Percentiles rank a stretch among this genome's conserved stretches.
These are phyloP conservation scores for Calocybe gangraenosa DNA, from an alignment of 768 basidiomycete genomes.

Conservation along the genomic window DNA sequence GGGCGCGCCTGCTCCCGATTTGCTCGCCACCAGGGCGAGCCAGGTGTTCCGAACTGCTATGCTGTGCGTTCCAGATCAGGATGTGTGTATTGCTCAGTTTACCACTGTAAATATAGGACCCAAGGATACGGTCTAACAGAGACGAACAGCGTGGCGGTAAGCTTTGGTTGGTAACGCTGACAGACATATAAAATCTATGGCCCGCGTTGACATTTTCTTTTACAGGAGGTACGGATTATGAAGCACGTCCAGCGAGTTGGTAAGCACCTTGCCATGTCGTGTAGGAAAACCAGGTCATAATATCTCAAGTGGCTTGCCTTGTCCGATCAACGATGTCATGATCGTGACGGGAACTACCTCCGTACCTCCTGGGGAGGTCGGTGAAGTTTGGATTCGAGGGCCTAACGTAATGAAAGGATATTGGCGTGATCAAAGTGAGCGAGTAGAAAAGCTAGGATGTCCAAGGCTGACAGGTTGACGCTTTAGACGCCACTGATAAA, in stretches of 20 bases:
- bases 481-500: slow-evolving; percentile 25
- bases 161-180: slow-evolving; percentile 24
- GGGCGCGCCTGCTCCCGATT: slow-evolving; percentile 34
- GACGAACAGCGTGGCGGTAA: slow-evolving; percentile 43
- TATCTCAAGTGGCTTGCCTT: slow-evolving; percentile 34
- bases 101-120: slow-evolving; percentile 17
- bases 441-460: not conserved
- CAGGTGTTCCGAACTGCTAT: slow-evolving; percentile 31
- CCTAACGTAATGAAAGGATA: slow-evolving; percentile 52
- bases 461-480: not conserved
- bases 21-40: slow-evolving; percentile 28
- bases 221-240: too few species aligned
- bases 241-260: slow-evolving; percentile 41
- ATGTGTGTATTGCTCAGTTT: slow-evolving; percentile 8
- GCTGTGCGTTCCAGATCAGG: slow-evolving; percentile 4
- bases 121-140: slow-evolving; percentile 51
- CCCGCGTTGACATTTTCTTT: slow-evolving; percentile 55
- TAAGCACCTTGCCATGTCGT: slow-evolving; percentile 21
- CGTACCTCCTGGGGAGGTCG: slow-evolving; percentile 25
- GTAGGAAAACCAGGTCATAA: not conserved
- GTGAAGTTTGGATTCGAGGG: slow-evolving; percentile 44
- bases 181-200: slow-evolving; percentile 15
- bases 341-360: slow-evolving; percentile 33
- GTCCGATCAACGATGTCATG: slow-evolving; percentile 41
- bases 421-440: slow-evolving; percentile 42